phyloP scores from a whole-genome alignment of 257 asterid species.

The Anisodus tanguticus region DNA sequence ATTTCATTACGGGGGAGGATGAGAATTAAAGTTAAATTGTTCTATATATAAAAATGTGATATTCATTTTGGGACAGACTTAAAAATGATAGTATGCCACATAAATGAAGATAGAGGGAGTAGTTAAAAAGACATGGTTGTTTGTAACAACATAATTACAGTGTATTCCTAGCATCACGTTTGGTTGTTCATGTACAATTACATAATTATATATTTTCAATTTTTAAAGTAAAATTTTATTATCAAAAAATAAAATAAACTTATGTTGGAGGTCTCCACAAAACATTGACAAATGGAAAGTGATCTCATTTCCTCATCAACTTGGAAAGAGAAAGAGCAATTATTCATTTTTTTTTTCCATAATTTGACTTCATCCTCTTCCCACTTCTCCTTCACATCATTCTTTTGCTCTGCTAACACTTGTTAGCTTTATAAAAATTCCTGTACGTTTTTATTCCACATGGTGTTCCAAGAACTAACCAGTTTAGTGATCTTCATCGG shows the following conservation, averaged over 20 bases:
- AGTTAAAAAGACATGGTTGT: not conserved
- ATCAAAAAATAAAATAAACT: not conserved
- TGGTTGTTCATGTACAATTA: not conserved
- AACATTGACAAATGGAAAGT: not conserved
- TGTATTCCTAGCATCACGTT: accelerated
- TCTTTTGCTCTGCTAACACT: not conserved
- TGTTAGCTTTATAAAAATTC: too few species aligned
- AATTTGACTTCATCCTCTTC: not conserved
- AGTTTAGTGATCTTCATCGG: too few species aligned
- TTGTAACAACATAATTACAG: not conserved
- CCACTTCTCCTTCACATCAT: not conserved
- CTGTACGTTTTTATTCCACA: not conserved
- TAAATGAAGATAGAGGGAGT: not conserved
- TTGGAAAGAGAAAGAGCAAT: not conserved
- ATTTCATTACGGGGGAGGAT: not conserved
- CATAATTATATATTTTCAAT: not conserved
- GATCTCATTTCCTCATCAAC: not conserved
- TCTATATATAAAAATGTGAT: not conserved
- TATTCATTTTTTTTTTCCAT: not conserved
- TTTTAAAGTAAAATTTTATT: not conserved
- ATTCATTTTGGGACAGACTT: not conserved
- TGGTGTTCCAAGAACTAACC: not conserved
- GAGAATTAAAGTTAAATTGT: not conserved
- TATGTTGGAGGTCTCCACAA: not conserved
- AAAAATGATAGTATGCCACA: not conserved